Conservation (phyloP, 257 asterid genomes). For the Ballota nigra region DNA sequence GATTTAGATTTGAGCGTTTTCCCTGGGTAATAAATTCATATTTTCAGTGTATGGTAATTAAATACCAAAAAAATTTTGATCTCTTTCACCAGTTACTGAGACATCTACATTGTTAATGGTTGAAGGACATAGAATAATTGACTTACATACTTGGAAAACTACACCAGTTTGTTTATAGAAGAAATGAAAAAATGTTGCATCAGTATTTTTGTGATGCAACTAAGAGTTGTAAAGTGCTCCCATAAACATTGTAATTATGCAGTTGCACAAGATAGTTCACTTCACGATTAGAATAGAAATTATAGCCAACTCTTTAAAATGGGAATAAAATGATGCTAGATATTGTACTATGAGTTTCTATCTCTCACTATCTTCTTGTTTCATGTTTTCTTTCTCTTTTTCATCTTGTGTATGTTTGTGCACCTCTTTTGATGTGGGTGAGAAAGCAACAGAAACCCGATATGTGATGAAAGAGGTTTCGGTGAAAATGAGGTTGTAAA, state of each 20-base stretch:
- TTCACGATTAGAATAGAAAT: constrained; percentile 1
- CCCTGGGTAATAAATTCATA: not conserved
- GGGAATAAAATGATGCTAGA: constrained; percentile 8
- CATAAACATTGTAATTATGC: constrained; percentile 4
- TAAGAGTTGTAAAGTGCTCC: not conserved
- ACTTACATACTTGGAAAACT: not conserved
- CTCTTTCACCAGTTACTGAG: constrained; percentile 5
- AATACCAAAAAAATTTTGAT: constrained; percentile 6
- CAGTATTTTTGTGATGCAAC: not conserved
- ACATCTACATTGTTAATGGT: constrained; percentile 6
- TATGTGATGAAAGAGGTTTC: not conserved
- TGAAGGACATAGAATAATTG: constrained; percentile 7
- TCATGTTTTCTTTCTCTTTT: not conserved
- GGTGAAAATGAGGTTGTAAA: not conserved
- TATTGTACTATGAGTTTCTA: not conserved
- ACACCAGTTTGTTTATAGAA: not conserved
- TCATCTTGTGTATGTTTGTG: not conserved
- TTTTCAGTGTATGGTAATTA: not conserved
- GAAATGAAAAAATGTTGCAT: not conserved
- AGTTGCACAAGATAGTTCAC: not conserved
- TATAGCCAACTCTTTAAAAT: constrained; percentile 6
- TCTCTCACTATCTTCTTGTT: too few species aligned
- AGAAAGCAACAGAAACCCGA: constrained; percentile 6
- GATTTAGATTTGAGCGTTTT: constrained; percentile 5
- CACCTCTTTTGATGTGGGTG: not conserved